phyloP scores from a whole-genome alignment of 2,329 filamentous ascomycete genomes.

The Penicillium fuscoglaucum region DNA sequence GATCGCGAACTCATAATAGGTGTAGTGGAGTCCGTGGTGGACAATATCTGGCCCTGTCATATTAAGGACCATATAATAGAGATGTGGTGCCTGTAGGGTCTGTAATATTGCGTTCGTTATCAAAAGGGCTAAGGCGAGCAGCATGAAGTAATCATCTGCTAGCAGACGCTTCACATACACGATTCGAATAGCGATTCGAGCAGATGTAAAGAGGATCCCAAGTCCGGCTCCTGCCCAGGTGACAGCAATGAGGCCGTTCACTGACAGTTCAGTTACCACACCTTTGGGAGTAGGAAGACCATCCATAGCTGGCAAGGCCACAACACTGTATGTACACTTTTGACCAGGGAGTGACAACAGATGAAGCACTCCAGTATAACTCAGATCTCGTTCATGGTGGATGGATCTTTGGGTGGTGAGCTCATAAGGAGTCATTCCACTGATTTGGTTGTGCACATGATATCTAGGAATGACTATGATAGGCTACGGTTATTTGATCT shows the following conservation, averaged over 20 bases:
- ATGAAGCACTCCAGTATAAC: neutral
- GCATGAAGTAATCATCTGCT: constrained; percentile 23
- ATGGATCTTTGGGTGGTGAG: neutral
- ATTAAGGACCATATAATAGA: constrained; percentile 20
- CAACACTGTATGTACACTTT: neutral
- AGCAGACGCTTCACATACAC: constrained; percentile 17
- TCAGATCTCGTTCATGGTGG: neutral
- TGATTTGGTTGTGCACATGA: neutral
- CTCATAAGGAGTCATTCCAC: neutral
- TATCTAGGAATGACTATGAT: neutral
- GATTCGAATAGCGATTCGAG: constrained; percentile 19
- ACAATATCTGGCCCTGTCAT: constrained; percentile 12
- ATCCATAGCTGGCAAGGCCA: neutral
- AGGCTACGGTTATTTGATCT: neutral
- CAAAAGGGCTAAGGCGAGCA: constrained; percentile 17
- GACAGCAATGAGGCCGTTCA: constrained; percentile 17
- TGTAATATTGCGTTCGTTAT: constrained; percentile 22
- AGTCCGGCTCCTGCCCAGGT: constrained; percentile 22
- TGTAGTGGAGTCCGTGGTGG: constrained; percentile 16
- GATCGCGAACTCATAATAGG: constrained; percentile 20
- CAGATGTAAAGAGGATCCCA: constrained; percentile 16
- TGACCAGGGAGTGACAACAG: neutral
- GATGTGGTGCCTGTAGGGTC: constrained; percentile 22
- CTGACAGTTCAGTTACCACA: constrained; percentile 15
- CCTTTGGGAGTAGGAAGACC: constrained; percentile 4